Conservation (phyloP, 2,329 filamentous ascomycete genomes). For the Botryotinia narcissicola region DNA sequence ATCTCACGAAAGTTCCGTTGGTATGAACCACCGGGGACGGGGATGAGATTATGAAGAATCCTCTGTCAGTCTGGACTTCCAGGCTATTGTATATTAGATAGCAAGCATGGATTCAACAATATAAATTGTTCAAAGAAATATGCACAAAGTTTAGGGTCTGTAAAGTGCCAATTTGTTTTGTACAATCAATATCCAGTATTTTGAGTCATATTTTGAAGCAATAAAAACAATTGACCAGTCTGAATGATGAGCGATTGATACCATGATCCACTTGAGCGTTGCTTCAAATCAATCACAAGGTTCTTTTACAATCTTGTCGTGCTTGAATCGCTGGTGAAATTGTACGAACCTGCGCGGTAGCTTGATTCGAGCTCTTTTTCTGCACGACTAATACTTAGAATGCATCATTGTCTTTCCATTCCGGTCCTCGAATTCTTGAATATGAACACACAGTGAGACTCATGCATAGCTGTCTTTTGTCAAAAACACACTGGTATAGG, state of each 20-base stretch:
- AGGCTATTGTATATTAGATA: not conserved
- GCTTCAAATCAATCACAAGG: not conserved
- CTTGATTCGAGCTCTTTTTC: not conserved
- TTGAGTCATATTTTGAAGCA: not conserved
- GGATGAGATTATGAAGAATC: not conserved
- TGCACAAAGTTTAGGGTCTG: not conserved
- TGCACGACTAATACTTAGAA: not conserved
- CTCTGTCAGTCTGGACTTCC: not conserved
- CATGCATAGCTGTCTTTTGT: not conserved
- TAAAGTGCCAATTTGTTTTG: not conserved
- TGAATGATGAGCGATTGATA: not conserved
- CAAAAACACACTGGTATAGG: not conserved
- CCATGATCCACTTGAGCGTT: not conserved
- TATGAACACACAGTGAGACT: not conserved
- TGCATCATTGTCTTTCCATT: not conserved
- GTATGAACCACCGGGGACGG: not conserved
- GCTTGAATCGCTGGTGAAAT: not conserved
- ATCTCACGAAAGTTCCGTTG: not conserved
- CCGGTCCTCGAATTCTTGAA: not conserved
- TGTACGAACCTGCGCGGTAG: not conserved
- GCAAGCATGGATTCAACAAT: not conserved
- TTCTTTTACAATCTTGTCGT: not conserved
- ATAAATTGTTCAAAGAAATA: not conserved
- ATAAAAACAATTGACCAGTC: rapidly evolving
- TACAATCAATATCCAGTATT: not conserved